Conservation (phyloP, 2,329 filamentous ascomycete genomes). For the Scytalidium sp. region DNA sequence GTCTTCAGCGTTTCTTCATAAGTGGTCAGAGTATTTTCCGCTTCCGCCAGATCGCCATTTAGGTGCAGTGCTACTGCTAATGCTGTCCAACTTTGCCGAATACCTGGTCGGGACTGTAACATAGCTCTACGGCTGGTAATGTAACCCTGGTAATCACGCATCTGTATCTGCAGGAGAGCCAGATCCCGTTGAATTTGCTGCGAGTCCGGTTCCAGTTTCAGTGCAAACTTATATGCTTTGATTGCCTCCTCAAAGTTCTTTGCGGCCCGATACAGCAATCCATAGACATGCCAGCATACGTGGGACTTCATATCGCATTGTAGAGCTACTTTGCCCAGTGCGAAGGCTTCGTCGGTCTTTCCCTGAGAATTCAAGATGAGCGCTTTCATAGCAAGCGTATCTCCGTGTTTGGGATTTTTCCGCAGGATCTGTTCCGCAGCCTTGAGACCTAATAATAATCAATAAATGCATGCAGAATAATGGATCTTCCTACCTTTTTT, state of each 20-base stretch:
- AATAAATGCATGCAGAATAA: conserved; percentile 8
- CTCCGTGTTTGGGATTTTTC: conserved; percentile 93
- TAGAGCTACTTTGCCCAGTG: conserved; percentile 85
- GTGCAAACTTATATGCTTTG: conserved; percentile 96
- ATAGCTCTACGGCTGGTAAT: conserved; percentile 85
- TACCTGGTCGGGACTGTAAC: conserved; percentile 76
- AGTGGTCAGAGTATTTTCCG: conserved; percentile 85
- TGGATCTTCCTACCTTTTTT: conserved; percentile 62
- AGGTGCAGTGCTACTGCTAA: conserved; percentile 91
- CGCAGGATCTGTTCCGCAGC: conserved; percentile 93
- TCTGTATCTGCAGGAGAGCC: conserved; percentile 90
- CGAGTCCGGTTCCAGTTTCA: conserved; percentile 91
- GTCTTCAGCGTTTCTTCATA: conserved; percentile 92
- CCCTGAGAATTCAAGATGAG: conserved; percentile 91
- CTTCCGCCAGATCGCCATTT: conserved; percentile 77
- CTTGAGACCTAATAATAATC: conserved; percentile 65
- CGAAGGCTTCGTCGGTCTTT: conserved; percentile 91
- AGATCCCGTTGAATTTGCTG: conserved; percentile 92
- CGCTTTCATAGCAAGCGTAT: conserved; percentile 98
- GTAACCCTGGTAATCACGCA: conserved; percentile 93
- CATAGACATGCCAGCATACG: conserved; percentile 99
- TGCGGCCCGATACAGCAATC: conserved; percentile 83
- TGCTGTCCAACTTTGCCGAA: conserved; percentile 97
- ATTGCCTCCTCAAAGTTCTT: conserved; percentile 99
- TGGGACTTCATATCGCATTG: conserved; percentile 98